phyloP scores from a whole-genome alignment of 2,329 filamentous ascomycete genomes.

The Sordariomycetes sp. region DNA sequence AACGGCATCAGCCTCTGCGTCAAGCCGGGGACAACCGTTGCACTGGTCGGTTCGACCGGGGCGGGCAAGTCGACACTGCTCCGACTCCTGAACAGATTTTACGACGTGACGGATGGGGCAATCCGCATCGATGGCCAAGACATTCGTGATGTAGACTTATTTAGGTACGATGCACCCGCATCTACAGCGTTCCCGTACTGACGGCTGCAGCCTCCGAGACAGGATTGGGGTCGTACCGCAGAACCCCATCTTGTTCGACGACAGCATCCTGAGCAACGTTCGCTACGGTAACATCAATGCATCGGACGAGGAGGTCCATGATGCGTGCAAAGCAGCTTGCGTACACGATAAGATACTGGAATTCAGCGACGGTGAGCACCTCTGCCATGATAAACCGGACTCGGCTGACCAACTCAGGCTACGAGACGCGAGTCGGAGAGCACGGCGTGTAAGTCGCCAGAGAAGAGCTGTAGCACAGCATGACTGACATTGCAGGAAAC shows the following conservation, averaged over 20 bases:
- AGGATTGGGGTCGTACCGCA: slow-evolving; percentile 49
- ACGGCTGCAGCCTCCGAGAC: slow-evolving; percentile 37
- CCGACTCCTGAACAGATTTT: slow-evolving; percentile 50
- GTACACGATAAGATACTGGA: slow-evolving; percentile 49
- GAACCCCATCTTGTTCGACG: slow-evolving; percentile 45
- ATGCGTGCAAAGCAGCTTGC: slow-evolving; percentile 44
- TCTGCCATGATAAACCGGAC: slow-evolving; percentile 1
- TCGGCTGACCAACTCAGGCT: too few species aligned
- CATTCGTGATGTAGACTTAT: slow-evolving; percentile 42
- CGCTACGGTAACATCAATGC: slow-evolving; percentile 45
- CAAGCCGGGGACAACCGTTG: slow-evolving; percentile 42
- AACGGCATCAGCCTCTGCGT: slow-evolving; percentile 42
- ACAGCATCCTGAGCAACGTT: slow-evolving; percentile 51
- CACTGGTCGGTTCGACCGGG: slow-evolving; percentile 52
- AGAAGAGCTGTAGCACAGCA: background rate
- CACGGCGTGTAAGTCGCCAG: slow-evolving; percentile 30
- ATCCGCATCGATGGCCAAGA: slow-evolving; percentile 49
- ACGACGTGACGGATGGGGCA: slow-evolving; percentile 42
- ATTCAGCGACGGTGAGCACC: slow-evolving; percentile 35
- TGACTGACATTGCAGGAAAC: slow-evolving; percentile 29
- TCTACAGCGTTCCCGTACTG: background rate
- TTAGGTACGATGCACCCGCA: slow-evolving; percentile 21
- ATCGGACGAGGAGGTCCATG: slow-evolving; percentile 43
- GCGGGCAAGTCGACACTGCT: slow-evolving; percentile 50
- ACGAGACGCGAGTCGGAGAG: slow-evolving; percentile 40